Evolutionary conservation across 202 grass and related monocot species (phyloP).

Genomic region (Carex arenaria): DNA sequence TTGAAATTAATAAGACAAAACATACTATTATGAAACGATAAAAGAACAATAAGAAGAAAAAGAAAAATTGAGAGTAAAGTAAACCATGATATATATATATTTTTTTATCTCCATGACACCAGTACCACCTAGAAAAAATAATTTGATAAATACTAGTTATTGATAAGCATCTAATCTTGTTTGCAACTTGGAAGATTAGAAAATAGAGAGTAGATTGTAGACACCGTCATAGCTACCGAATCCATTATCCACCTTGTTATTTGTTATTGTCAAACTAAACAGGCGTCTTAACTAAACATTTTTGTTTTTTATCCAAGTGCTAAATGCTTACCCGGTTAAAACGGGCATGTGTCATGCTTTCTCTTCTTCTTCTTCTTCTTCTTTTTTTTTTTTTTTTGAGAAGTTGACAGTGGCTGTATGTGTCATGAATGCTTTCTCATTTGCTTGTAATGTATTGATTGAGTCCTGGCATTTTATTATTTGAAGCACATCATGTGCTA

Average conservation of each 20-base stretch:
- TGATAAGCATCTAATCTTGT: not conserved
- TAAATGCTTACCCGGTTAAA: not conserved
- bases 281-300: not conserved
- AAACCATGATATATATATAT: not conserved
- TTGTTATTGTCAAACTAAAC: not conserved
- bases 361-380: too few relatives aligned
- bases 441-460: not conserved
- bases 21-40: not conserved
- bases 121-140: too few relatives aligned
- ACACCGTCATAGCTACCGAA: conserved; percentile 21
- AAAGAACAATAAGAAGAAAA: not conserved
- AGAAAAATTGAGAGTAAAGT: not conserved
- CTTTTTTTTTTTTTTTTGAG: too few relatives aligned
- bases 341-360: conserved; percentile 11
- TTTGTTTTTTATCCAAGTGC: conserved; percentile 8
- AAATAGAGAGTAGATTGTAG: not conserved
- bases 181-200: conserved; percentile 5
- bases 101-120: too few relatives aligned
- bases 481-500: conserved; percentile 7
- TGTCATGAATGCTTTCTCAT: not conserved
- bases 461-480: not conserved
- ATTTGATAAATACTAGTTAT: not conserved
- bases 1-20: not conserved
- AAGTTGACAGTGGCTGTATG: too few relatives aligned
- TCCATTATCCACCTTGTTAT: not conserved